Percentiles rank a stretch among this genome's conserved stretches.
phyloP scores from a whole-genome alignment of 202 grass and related monocot genomes.

The Sporobolus alterniflorus region DNA sequence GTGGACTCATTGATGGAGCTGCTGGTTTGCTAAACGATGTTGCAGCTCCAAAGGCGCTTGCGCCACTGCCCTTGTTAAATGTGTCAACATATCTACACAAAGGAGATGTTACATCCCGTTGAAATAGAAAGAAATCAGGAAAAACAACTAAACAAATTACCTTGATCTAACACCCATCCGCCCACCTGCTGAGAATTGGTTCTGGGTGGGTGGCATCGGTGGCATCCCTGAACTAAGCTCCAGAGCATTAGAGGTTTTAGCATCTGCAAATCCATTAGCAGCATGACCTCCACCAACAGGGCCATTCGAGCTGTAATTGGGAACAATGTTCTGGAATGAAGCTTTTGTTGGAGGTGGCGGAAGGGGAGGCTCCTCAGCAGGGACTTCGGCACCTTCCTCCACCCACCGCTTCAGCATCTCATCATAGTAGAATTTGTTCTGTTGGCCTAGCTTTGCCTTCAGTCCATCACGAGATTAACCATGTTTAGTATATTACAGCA shows the following conservation, averaged over 20 bases:
- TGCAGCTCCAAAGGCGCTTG: constrained; percentile 32
- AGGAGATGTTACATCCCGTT: background rate
- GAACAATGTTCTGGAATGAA: constrained; percentile 56
- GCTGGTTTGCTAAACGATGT: constrained; percentile 59
- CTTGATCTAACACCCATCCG: constrained; percentile 86
- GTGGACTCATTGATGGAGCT: constrained; percentile 48
- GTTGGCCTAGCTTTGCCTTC: constrained; percentile 86
- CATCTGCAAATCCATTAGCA: constrained; percentile 41
- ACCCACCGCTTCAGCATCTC: constrained; percentile 97
- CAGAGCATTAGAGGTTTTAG: constrained; percentile 37
- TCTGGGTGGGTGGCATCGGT: constrained; percentile 82
- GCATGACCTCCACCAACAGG: constrained; percentile 28
- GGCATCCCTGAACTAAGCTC: constrained; percentile 63
- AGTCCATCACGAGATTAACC: constrained; percentile 22
- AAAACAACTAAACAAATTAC: constrained; percentile 40
- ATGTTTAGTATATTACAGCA: constrained; percentile 2
- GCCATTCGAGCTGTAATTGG: constrained; percentile 49
- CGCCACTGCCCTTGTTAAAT: constrained; percentile 81
- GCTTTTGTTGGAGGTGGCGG: constrained; percentile 78
- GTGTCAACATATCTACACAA: constrained; percentile 85
- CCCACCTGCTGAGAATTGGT: constrained; percentile 87
- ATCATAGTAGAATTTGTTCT: constrained; percentile 93
- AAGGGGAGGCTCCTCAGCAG: constrained; percentile 65
- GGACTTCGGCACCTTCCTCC: constrained; percentile 71
- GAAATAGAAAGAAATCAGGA: background rate